phyloP scores from a whole-genome alignment of 1,284 basidiomycete genomes.

The Afroboletus lepidellus region DNA sequence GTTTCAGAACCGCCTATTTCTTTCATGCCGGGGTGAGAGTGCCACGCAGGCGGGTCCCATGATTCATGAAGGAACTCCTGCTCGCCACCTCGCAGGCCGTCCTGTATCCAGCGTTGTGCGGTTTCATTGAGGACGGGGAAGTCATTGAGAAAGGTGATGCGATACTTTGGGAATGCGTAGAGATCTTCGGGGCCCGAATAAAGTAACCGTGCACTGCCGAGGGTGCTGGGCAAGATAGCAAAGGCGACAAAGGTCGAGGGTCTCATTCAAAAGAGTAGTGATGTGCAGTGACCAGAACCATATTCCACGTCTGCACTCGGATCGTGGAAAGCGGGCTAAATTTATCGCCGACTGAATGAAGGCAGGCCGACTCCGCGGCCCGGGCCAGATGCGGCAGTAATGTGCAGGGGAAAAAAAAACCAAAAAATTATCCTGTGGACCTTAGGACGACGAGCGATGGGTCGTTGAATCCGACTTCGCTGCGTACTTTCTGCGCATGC shows the following conservation, averaged over 20 bases:
- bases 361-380: conserved; percentile 29
- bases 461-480: neutral
- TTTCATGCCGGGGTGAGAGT: conserved; percentile 41
- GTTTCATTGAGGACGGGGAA: conserved; percentile 75
- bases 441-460: neutral
- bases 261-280: conserved; percentile 17
- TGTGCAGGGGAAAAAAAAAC: neutral
- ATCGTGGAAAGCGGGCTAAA: conserved; percentile 25
- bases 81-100: conserved; percentile 71
- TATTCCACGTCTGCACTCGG: conserved; percentile 16
- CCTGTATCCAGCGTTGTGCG: conserved; percentile 65
- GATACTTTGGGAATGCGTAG: conserved; percentile 82
- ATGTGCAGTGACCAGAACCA: neutral
- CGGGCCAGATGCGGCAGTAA: conserved; percentile 3
- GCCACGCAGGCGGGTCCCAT: conserved; percentile 45
- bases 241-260: conserved; percentile 19
- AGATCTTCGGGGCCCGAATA: conserved; percentile 78
- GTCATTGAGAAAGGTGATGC: conserved; percentile 77
- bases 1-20: conserved; percentile 55
- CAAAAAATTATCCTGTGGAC: neutral
- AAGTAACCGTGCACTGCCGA: conserved; percentile 46
- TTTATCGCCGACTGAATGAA: conserved; percentile 35
- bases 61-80: conserved; percentile 72
- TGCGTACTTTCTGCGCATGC: neutral
- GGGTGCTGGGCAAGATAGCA: conserved; percentile 16